Evolutionary conservation across 179 eudicot species (phyloP), one percentile per base, ranked within the genome.

Genomic region (Silene noctiflora): DNA sequence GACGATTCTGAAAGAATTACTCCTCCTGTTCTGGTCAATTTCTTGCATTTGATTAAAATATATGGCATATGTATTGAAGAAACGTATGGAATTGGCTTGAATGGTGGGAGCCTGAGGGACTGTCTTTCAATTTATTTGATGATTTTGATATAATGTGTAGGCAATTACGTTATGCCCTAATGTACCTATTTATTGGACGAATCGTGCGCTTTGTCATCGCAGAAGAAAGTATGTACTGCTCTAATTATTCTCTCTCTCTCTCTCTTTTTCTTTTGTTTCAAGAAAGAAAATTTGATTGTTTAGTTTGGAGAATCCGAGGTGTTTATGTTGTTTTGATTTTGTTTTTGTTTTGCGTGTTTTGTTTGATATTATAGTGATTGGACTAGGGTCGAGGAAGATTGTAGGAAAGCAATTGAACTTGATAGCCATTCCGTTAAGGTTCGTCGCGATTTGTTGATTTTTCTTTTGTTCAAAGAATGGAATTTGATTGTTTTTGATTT

Each of bases 351-450:
- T 10, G 73, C 58, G 24, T 46, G 31, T 2, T 58, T 63, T 46
- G 29, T 16, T 24, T 55, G 25, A 16, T 31, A 31, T 69, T 73
- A 21, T 67, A 94, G 98, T 83, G 85, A 91, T 70, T 94, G 98
- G 99, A 69, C 73, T 12, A 88, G 83, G 83, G 96, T 91, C 69
- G 96, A 92, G 75, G 97, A 91, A 85, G 97, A 95, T 88, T 91
- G 96, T 83, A 81, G 87, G 79, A 87, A 65, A 80, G 99, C 96
- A 29, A 84, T 91, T 77, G 88, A 86, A 67, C 97, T 95, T 68
- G 95, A 92, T 80, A 81, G 78, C 76, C 77, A 79, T 44, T 92
- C 96, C 76, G 90, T 93, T 35, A 95, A 95, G 97, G 72, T 66
- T 65, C 10, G 62, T 61, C 12, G 51, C 19, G 27, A 72, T 1